Conservation (phyloP, 495 filamentous ascomycete genomes). For the Aspergillus panamensis region DNA sequence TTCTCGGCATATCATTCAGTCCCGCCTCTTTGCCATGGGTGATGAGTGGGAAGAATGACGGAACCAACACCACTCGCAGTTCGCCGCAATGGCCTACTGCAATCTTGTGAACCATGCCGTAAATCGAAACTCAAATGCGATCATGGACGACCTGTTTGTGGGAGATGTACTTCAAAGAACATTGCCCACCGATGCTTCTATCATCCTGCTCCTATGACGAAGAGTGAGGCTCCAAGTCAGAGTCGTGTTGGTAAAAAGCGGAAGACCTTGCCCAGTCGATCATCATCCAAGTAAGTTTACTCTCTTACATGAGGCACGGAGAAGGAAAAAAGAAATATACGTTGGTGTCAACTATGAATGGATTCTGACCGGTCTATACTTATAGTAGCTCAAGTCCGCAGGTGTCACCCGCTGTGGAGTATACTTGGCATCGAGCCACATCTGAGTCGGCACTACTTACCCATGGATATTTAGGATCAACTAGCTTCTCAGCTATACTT, state of each 20-base stretch:
- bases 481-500: conserved; percentile 48
- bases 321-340: no score
- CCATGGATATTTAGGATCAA: conserved; percentile 49
- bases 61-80: conserved; percentile 26
- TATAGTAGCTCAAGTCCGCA: conserved; percentile 30
- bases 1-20: background rate
- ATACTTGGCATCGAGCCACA: conserved; percentile 22
- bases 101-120: conserved; percentile 52
- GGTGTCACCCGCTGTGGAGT: conserved; percentile 18
- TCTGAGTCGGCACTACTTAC: conserved; percentile 28
- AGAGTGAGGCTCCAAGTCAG: conserved; percentile 21
- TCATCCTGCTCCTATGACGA: conserved; percentile 46
- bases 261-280: conserved; percentile 20
- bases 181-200: conserved; percentile 39
- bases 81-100: conserved; percentile 46
- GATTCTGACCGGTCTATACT: conserved; percentile 12
- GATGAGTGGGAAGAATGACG: conserved; percentile 1
- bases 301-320: background rate
- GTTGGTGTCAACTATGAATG: background rate
- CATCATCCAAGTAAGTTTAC: conserved; percentile 29
- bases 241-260: conserved; percentile 11
- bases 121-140: conserved; percentile 52
- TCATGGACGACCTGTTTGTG: conserved; percentile 39
- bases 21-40: background rate
- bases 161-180: conserved; percentile 34